Percentiles rank a stretch among this genome's conserved stretches.
These are phyloP conservation scores for Prunella vulgaris DNA, from an alignment of 257 asterid species.

Conservation along the genomic window DNA sequence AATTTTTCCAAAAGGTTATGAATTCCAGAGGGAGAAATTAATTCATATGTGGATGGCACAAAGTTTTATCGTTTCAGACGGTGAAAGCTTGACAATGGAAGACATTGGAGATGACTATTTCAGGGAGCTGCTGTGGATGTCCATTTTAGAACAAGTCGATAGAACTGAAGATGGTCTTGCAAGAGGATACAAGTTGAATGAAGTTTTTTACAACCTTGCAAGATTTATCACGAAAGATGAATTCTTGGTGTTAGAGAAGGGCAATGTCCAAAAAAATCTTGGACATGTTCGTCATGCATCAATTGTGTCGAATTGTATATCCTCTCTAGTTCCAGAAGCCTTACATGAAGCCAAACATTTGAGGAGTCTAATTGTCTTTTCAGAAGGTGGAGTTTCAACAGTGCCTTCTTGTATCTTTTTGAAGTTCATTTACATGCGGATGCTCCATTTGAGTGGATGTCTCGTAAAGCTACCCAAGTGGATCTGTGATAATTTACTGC, in stretches of 20 bases:
- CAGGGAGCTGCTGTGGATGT: slow-evolving; percentile 23
- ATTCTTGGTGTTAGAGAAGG: slow-evolving; percentile 5
- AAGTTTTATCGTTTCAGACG: slow-evolving; percentile 20
- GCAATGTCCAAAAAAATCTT: neutral
- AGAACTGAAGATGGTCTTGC: neutral
- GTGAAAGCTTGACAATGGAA: slow-evolving; percentile 17
- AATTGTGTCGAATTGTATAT: neutral
- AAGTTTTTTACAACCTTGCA: slow-evolving; percentile 21
- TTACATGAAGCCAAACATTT: slow-evolving; percentile 12
- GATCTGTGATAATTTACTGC: neutral
- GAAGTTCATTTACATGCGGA: slow-evolving; percentile 21
- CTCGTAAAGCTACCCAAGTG: slow-evolving; percentile 9
- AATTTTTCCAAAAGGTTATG: slow-evolving; percentile 21
- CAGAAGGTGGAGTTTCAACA: slow-evolving; percentile 12
- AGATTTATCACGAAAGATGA: slow-evolving; percentile 11
- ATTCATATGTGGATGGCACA: slow-evolving; percentile 33
- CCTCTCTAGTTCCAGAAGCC: slow-evolving; percentile 8
- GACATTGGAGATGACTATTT: slow-evolving; percentile 30
- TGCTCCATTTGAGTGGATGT: slow-evolving; percentile 25
- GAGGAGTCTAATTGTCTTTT: slow-evolving; percentile 26
- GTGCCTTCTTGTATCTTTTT: neutral
- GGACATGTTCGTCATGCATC: slow-evolving; percentile 25
- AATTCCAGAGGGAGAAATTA: slow-evolving; percentile 23
- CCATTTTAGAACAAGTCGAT: slow-evolving; percentile 16
- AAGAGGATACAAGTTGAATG: slow-evolving; percentile 21